These are phyloP conservation scores for Westerdykella ornata DNA, from an alignment of 2,329 filamentous ascomycete genomes.

Conservation along the genomic window DNA sequence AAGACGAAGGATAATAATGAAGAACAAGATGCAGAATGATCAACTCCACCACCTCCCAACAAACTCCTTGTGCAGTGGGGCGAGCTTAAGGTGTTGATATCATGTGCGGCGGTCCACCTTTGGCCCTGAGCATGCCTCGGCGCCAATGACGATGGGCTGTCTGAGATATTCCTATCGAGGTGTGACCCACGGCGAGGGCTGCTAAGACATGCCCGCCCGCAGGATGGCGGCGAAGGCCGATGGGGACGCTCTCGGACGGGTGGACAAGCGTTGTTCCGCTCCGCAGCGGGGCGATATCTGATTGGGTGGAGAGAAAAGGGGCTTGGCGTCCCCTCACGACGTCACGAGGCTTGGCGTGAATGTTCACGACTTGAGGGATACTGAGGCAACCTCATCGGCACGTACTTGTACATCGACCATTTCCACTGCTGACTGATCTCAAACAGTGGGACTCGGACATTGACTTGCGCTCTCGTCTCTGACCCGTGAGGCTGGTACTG, in stretches of 20 bases:
- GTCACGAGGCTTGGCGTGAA: too few relatives aligned
- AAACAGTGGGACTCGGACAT: too few relatives aligned
- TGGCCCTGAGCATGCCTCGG: too few relatives aligned
- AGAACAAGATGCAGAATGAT: not conserved
- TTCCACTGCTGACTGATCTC: too few relatives aligned
- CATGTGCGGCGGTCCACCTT: not conserved
- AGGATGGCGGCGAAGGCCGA: conserved; percentile 9
- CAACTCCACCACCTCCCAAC: not conserved
- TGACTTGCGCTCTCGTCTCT: too few relatives aligned
- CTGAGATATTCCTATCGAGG: not conserved
- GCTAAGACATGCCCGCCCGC: not conserved
- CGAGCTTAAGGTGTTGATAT: not conserved
- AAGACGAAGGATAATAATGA: not conserved
- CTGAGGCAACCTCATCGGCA: too few relatives aligned
- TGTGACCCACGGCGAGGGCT: not conserved
- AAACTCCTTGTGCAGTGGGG: not conserved
- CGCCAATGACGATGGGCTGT: not conserved
- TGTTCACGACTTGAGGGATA: too few relatives aligned
- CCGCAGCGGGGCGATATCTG: not conserved
- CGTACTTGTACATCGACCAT: too few relatives aligned
- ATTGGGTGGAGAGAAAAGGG: not conserved
- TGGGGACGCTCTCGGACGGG: not conserved
- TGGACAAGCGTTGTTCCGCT: not conserved
- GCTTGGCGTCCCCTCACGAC: not conserved
- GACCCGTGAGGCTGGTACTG: too few relatives aligned